Evolutionary conservation across 2,329 filamentous ascomycete genomes (phyloP).

Genomic region (Pezicula carpinea): DNA sequence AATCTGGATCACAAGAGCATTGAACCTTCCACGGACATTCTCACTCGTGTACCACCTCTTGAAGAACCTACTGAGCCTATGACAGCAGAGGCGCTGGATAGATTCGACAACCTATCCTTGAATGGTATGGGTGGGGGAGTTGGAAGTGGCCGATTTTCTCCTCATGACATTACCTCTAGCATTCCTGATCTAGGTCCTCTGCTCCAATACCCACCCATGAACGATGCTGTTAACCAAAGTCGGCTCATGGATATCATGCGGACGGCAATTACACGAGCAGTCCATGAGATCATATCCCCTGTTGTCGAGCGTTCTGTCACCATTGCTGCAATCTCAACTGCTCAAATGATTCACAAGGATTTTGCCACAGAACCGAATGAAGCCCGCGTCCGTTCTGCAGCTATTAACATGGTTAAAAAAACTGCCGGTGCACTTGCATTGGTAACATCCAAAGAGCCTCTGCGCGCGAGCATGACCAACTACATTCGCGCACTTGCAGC

Average conservation of each 20-base stretch:
- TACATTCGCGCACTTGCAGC: slow-evolving; percentile 73
- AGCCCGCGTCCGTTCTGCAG: slow-evolving; percentile 77
- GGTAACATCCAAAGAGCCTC: slow-evolving; percentile 96
- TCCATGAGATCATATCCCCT: slow-evolving; percentile 94
- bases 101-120: slow-evolving; percentile 77
- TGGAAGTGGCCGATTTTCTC: slow-evolving; percentile 68
- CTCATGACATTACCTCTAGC: slow-evolving; percentile 70
- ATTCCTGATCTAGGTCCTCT: slow-evolving; percentile 80
- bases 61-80: slow-evolving; percentile 54
- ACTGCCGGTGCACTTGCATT: slow-evolving; percentile 90
- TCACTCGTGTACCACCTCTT: slow-evolving; percentile 62
- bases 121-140: slow-evolving; percentile 67
- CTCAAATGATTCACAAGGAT: slow-evolving; percentile 93
- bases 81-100: slow-evolving; percentile 65
- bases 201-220: slow-evolving; percentile 75
- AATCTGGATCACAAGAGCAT: slow-evolving; percentile 90
- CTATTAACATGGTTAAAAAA: slow-evolving; percentile 90
- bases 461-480: slow-evolving; percentile 95
- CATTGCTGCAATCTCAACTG: slow-evolving; percentile 93
- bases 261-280: slow-evolving; percentile 79
- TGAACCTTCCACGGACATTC: slow-evolving; percentile 80
- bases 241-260: slow-evolving; percentile 74
- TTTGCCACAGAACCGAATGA: slow-evolving; percentile 92
- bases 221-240: slow-evolving; percentile 68
- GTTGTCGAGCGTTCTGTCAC: slow-evolving; percentile 97